Conservation (phyloP, 306 rosid species). For the Abrus pulchellus region DNA sequence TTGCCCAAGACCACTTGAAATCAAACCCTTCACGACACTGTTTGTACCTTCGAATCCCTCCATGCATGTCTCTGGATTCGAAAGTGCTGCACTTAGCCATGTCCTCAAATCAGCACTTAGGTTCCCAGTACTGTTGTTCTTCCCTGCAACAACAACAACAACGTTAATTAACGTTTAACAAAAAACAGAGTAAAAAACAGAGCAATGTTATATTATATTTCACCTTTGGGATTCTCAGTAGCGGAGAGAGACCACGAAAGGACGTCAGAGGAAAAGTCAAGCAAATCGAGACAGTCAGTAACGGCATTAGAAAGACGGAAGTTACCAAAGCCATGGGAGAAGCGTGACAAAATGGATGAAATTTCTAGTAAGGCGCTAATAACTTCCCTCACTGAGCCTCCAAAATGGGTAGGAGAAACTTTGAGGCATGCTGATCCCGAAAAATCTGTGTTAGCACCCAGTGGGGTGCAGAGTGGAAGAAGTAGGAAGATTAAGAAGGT, state of each 20-base stretch:
- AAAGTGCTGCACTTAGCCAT: constrained; percentile 83
- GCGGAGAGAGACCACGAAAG: constrained; percentile 69
- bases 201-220: no score
- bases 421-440: constrained; percentile 48
- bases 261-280: constrained; percentile 67
- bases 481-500: constrained; percentile 31
- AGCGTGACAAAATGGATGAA: constrained; percentile 60
- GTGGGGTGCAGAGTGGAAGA: constrained; percentile 24
- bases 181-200: background rate
- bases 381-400: constrained; percentile 48
- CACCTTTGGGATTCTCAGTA: constrained; percentile 64
- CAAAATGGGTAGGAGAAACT: constrained; percentile 61
- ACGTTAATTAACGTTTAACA: no score
- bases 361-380: constrained; percentile 48
- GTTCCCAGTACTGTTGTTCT: constrained; percentile 72
- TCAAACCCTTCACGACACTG: constrained; percentile 59
- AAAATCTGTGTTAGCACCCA: constrained; percentile 5
- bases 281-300: constrained; percentile 77
- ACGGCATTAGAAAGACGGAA: constrained; percentile 70
- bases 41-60: constrained; percentile 85
- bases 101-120: constrained; percentile 79
- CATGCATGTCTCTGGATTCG: constrained; percentile 80
- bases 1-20: constrained; percentile 57
- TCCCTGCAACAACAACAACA: constrained; percentile 51
- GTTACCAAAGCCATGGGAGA: constrained; percentile 45